Conservation (phyloP, 106 monocot genomes). For the Platanthera zijinensis region DNA sequence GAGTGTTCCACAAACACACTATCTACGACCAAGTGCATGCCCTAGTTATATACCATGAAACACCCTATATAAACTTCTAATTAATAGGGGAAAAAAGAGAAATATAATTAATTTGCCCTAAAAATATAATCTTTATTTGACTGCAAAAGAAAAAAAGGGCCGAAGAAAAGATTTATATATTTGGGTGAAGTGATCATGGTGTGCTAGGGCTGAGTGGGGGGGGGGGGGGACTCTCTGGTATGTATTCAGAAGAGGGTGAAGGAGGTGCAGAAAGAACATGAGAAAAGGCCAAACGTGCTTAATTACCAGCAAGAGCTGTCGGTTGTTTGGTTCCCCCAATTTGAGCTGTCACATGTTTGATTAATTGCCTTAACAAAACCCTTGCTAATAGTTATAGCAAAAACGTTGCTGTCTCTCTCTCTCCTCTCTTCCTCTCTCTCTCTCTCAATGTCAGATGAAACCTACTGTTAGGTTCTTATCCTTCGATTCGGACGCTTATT, state of each 20-base stretch:
- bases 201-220: not conserved
- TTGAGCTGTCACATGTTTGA: slow-evolving; percentile 13
- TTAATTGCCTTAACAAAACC: not conserved
- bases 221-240: slow-evolving; percentile 8
- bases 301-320: slow-evolving; percentile 10
- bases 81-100: too few species aligned
- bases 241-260: not conserved
- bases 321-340: slow-evolving; percentile 12
- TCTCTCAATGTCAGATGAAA: slow-evolving; percentile 3
- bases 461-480: not conserved
- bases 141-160: too few species aligned
- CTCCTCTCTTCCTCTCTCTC: not conserved
- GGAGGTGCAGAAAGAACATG: slow-evolving; percentile 9
- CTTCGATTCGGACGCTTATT: not conserved
- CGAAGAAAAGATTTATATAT: too few species aligned
- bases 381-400: slow-evolving; percentile 5
- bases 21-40: too few species aligned
- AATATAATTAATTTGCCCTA: too few species aligned
- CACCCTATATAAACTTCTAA: too few species aligned
- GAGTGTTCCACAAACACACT: too few species aligned
- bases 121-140: too few species aligned
- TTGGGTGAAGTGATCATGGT: not conserved
- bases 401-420: not conserved
- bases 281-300: slow-evolving; percentile 15
- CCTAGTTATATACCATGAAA: too few species aligned